Evolutionary conservation across 2,329 filamentous ascomycete species (phyloP).

Genomic region (Curvularia eragrostidis): DNA sequence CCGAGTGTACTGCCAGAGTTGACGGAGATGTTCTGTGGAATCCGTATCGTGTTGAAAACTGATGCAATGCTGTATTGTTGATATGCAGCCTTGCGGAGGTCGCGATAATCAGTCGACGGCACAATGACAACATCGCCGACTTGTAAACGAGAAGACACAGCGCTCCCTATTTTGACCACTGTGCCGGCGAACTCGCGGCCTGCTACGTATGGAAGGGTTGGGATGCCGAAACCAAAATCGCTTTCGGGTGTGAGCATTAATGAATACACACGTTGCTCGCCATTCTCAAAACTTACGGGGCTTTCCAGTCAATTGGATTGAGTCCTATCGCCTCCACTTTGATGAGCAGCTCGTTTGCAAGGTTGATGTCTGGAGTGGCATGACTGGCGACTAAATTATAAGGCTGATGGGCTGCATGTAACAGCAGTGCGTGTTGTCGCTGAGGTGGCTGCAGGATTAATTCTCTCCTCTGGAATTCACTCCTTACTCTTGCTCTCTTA

Average conservation of each 20-base stretch:
- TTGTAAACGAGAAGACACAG: constrained; percentile 57
- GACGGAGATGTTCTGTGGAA: constrained; percentile 62
- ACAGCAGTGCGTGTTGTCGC: constrained; percentile 57
- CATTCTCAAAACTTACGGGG: constrained; percentile 61
- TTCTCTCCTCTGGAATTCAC: constrained; percentile 20
- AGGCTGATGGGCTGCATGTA: constrained; percentile 59
- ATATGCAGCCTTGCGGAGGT: constrained; percentile 73
- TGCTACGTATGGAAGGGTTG: constrained; percentile 70
- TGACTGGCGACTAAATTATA: constrained; percentile 58
- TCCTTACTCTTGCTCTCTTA: constrained; percentile 13
- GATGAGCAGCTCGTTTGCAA: constrained; percentile 66
- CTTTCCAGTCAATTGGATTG: constrained; percentile 80
- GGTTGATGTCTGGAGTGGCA: constrained; percentile 54
- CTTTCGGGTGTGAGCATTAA: constrained; percentile 47
- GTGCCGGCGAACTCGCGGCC: constrained; percentile 73
- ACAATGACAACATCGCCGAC: constrained; percentile 56
- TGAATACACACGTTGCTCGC: neutral
- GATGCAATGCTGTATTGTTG: constrained; percentile 72
- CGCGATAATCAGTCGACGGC: constrained; percentile 77
- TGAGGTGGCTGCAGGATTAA: constrained; percentile 16
- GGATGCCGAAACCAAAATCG: constrained; percentile 74
- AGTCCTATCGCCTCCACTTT: constrained; percentile 69
- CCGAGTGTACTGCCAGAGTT: constrained; percentile 69
- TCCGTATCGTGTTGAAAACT: constrained; percentile 68
- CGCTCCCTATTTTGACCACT: constrained; percentile 59